Base-by-base conservation (phyloP, 2,329 filamentous ascomycete genomes). In the Kalmusia sp. region DNA sequence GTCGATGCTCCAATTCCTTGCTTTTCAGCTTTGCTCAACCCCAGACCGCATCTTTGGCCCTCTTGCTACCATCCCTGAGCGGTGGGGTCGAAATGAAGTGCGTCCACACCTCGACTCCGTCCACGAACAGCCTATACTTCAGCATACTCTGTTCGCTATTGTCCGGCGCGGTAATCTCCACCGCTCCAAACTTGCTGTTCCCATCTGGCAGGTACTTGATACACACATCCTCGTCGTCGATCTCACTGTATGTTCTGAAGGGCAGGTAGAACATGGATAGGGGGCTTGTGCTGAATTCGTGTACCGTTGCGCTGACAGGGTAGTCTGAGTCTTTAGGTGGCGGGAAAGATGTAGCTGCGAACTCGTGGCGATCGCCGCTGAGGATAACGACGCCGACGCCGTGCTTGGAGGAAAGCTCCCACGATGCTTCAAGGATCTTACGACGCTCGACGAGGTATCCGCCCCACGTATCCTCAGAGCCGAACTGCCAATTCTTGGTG, bases 401-500 rank as follows among this genome's bases (percentile, higher is more conserved):
- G 4, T 85, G 84, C 1, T 77, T 75, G 11, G 84, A 79, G n/a
- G 91, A 88, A 0, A 90, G 87, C 56, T 90, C 88, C 92, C 95
- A 98, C 85, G 97, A 96, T 2, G 91, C 90, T 71, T 96, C 89
- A 12, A 99, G 86, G 22, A 98, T 84, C 50, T 80, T 81, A 49
- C 83, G 84, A 14, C 95, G 87, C 78, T 99, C 95, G 43, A 82
- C 78, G 2, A 97, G 81, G 73, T 96, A 97, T 0, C 93, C 93
- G 40, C 91, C 92, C 95, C 95, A 99, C 0, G 95, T 98, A 70
- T 99, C 95, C 56, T 88, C 82, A 2, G 86, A 87, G 59, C 95
- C 93, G 59, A 96, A 85, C 21, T 87, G 89, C 93, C 95, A 99
- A 74, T 99, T 99, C 78, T 96, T 96, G 6, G 95, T 98, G 71